Percentiles rank a stretch among this genome's conserved stretches.
Evolutionary conservation across 371 early-diverging fungal genomes (phyloP).

Genomic region (Lichtheimia ramosa): DNA sequence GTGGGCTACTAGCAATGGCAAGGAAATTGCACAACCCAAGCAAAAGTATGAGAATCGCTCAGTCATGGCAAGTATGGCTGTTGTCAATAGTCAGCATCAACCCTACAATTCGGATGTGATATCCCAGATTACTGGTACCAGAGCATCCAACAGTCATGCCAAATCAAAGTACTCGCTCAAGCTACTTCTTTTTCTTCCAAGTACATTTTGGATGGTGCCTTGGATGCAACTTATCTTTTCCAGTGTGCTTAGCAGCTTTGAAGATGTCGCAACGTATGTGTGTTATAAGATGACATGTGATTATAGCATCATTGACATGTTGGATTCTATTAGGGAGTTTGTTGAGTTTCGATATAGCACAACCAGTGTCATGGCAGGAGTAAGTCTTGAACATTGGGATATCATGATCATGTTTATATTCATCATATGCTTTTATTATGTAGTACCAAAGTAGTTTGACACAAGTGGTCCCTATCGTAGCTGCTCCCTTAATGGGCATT

Average conservation of each 20-base stretch:
- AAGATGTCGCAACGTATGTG: conserved; percentile 45
- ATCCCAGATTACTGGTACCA: conserved; percentile 1
- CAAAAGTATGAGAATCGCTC: conserved; percentile 7
- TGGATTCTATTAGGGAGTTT: conserved; percentile 30
- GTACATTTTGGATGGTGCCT: conserved; percentile 46
- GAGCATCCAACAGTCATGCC: background rate
- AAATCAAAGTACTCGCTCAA: conserved; percentile 20
- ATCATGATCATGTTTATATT: background rate
- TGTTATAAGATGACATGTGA: too few relatives aligned
- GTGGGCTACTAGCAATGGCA: conserved; percentile 30
- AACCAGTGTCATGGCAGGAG: conserved; percentile 42
- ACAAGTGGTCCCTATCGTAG: conserved; percentile 51
- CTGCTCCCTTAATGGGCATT: conserved; percentile 53
- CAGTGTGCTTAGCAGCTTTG: conserved; percentile 47
- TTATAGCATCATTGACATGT: background rate
- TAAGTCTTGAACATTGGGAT: conserved; percentile 13
- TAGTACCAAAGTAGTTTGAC: conserved; percentile 58
- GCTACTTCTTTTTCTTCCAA: conserved; percentile 31
- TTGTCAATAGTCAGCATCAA: background rate
- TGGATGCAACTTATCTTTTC: conserved; percentile 45
- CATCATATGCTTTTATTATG: background rate
- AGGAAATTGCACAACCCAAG: conserved; percentile 23
- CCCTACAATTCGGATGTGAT: conserved; percentile 1
- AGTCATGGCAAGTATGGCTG: too few relatives aligned
- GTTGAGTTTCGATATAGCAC: conserved; percentile 44